A percentile compares a stretch with the other conserved stretches of the same genome.
These are phyloP conservation scores for Olyra latifolia DNA, from an alignment of 176 grass and related monocot genomes.

Conservation along the genomic window DNA sequence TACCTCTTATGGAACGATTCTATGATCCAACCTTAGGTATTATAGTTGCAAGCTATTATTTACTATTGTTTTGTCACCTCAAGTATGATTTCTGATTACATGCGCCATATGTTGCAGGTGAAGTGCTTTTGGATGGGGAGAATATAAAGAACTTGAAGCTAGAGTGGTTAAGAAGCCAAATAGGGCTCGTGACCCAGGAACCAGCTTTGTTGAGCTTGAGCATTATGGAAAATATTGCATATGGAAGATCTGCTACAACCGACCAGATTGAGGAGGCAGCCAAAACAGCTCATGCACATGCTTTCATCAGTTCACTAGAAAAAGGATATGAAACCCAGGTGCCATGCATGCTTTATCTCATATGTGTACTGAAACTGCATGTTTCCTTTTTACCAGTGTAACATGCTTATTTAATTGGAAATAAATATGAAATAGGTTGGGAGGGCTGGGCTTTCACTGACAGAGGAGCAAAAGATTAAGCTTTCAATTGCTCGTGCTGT, in stretches of 20 bases:
- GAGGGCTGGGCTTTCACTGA: conserved; percentile 77
- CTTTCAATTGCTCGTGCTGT: conserved; percentile 97
- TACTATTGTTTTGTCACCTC: conserved; percentile 16
- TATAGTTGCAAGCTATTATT: conserved; percentile 7
- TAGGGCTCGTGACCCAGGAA: conserved; percentile 96
- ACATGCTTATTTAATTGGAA: conserved; percentile 16
- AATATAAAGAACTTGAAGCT: conserved; percentile 93
- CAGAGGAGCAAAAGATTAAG: conserved; percentile 97
- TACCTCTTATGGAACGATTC: conserved; percentile 99
- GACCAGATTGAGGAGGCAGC: conserved; percentile 99
- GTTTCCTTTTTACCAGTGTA: neutral
- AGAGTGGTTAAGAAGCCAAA: conserved; percentile 98
- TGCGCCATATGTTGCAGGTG: conserved; percentile 52
- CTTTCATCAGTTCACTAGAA: conserved; percentile 96
- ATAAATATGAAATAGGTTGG: conserved; percentile 72
- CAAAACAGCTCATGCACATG: conserved; percentile 92
- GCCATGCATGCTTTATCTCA: conserved; percentile 17
- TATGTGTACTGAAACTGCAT: neutral
- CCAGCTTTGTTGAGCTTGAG: conserved; percentile 97
- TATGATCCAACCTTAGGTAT: conserved; percentile 99
- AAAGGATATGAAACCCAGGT: conserved; percentile 97
- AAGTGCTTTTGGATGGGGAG: conserved; percentile 98
- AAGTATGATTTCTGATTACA: neutral
- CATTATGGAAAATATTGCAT: conserved; percentile 95
- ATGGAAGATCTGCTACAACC: conserved; percentile 83